Conservation (phyloP, 108 stramenopile genomes). For the Nitzschia sp. region DNA sequence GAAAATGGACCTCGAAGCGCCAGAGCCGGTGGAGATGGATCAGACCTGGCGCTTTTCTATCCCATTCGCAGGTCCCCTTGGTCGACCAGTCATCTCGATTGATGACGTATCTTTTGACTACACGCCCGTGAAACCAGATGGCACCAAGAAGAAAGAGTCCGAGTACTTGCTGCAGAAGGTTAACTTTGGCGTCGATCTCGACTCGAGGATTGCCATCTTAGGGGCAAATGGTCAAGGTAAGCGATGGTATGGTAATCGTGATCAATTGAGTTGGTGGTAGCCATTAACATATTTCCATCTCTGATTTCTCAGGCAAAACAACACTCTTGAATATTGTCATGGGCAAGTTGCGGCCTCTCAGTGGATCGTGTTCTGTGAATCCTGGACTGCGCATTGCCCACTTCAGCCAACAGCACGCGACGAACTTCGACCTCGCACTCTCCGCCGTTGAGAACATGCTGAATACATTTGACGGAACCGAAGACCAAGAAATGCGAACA, state of each 20-base stretch:
- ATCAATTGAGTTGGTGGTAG: too few species aligned
- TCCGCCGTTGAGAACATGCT: slow-evolving; percentile 92
- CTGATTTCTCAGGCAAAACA: slow-evolving; percentile 31
- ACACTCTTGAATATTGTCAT: slow-evolving; percentile 95
- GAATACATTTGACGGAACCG: slow-evolving; percentile 71
- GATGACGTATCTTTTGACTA: slow-evolving; percentile 98
- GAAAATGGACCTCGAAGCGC: slow-evolving; percentile 92
- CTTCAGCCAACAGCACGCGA: slow-evolving; percentile 97
- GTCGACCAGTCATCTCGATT: slow-evolving; percentile 92
- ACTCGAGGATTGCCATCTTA: slow-evolving; percentile 84
- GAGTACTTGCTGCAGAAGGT: slow-evolving; percentile 91
- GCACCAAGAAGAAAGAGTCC: slow-evolving; percentile 48
- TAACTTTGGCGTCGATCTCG: slow-evolving; percentile 93
- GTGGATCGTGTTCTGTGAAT: slow-evolving; percentile 87
- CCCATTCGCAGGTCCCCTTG: slow-evolving; percentile 89
- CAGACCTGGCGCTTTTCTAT: slow-evolving; percentile 85
- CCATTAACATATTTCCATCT: not conserved
- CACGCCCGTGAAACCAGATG: slow-evolving; percentile 43
- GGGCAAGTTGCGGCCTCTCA: slow-evolving; percentile 75
- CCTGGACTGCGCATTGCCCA: slow-evolving; percentile 88
- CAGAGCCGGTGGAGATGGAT: slow-evolving; percentile 78
- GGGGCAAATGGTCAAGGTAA: slow-evolving; percentile 86
- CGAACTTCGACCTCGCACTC: slow-evolving; percentile 86
- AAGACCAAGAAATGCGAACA: slow-evolving; percentile 90
- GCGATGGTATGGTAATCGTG: slow-evolving; percentile 3